These are phyloP conservation scores for Aspergillus jensenii DNA, from an alignment of 2,329 filamentous ascomycete species.

Conservation along the genomic window DNA sequence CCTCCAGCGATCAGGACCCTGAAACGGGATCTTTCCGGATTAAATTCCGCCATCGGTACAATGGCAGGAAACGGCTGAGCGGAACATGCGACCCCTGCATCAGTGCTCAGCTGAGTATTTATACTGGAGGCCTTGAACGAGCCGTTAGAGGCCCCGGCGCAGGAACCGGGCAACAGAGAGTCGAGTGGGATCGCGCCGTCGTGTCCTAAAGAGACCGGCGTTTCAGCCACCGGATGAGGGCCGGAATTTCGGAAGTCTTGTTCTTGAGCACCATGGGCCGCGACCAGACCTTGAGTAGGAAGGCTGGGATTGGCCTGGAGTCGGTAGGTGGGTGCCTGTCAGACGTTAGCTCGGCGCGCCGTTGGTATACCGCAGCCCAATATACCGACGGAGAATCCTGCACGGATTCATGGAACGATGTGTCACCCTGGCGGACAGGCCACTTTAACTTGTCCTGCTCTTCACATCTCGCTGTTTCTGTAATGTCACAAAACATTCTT, in stretches of 20 bases:
- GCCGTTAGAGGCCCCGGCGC: background rate
- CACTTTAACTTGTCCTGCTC: background rate
- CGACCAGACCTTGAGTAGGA: background rate
- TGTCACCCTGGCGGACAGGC: background rate
- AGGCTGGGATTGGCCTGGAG: background rate
- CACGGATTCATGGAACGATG: background rate
- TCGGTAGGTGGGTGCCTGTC: background rate
- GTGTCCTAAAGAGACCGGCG: background rate
- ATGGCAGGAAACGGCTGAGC: background rate
- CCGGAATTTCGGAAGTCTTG: background rate
- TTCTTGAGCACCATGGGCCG: background rate
- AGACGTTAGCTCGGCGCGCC: background rate
- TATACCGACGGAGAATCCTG: background rate
- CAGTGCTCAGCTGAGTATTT: background rate
- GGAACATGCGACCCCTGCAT: background rate
- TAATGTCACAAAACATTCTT: background rate
- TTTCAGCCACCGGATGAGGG: background rate
- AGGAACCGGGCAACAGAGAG: background rate
- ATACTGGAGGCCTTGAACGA: background rate
- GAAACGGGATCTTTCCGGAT: background rate
- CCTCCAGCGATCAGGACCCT: conserved; percentile 1
- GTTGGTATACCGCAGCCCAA: background rate
- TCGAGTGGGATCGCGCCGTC: background rate
- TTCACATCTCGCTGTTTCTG: background rate
- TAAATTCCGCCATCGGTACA: background rate